phyloP scores from a whole-genome alignment of 352 stramenopile species.

The Globisporangium cylindrosporum region DNA sequence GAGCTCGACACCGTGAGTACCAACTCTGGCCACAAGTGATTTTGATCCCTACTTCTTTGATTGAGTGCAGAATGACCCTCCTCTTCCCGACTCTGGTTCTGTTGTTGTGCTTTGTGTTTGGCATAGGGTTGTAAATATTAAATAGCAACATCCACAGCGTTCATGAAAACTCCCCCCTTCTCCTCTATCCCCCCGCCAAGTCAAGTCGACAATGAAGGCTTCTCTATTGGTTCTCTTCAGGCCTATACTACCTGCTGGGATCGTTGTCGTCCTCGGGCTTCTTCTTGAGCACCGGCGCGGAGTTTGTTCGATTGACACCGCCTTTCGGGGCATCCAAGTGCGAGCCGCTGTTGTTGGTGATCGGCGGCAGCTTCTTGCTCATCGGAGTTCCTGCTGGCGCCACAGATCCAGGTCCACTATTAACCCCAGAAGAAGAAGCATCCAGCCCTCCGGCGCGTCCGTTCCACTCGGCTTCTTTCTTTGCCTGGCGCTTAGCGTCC shows the following conservation, averaged over 20 bases:
- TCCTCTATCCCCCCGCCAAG: neutral
- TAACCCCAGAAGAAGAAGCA: constrained; percentile 23
- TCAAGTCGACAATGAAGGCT: neutral
- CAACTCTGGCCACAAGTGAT: neutral
- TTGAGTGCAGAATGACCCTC: neutral
- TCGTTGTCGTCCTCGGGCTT: constrained; percentile 26
- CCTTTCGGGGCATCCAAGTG: constrained; percentile 19
- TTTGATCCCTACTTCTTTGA: neutral
- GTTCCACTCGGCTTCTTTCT: constrained; percentile 79
- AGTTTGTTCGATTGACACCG: constrained; percentile 51
- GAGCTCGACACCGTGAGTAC: neutral
- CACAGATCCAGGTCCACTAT: neutral
- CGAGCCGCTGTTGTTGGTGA: constrained; percentile 22
- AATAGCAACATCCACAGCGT: constrained; percentile 3
- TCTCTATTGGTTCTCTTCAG: neutral
- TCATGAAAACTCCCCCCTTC: neutral
- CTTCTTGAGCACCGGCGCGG: constrained; percentile 64
- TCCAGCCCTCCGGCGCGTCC: constrained; percentile 73
- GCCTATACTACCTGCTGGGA: neutral
- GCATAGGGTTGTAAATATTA: constrained; percentile 4
- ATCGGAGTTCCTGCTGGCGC: constrained; percentile 15
- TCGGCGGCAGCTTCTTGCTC: constrained; percentile 69
- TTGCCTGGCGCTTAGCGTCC: constrained; percentile 44
- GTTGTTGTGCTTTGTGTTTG: neutral
- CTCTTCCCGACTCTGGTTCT: neutral